A percentile compares a stretch with the other conserved stretches of the same genome.
Conservation (phyloP, 805 yeast genomes). For the Tetrapisispora pingtungensis region DNA sequence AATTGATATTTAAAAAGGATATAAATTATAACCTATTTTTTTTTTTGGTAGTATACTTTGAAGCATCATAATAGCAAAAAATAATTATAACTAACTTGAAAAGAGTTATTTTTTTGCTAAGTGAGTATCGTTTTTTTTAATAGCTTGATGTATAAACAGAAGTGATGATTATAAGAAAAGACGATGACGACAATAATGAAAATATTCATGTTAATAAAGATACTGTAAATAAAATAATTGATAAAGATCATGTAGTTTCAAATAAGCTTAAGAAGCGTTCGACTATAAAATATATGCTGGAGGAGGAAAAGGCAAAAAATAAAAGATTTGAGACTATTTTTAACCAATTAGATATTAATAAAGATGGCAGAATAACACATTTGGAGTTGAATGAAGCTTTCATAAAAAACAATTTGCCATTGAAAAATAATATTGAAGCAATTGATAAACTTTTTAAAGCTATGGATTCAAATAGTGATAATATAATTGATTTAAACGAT, state of each 20-base stretch:
- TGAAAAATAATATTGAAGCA: constrained; percentile 50
- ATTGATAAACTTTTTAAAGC: constrained; percentile 46
- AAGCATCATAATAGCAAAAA: too few relatives aligned
- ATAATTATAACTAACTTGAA: too few relatives aligned
- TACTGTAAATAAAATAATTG: neutral
- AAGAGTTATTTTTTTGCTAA: too few relatives aligned
- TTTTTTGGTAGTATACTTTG: too few relatives aligned
- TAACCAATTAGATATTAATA: constrained; percentile 34
- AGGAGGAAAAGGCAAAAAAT: constrained; percentile 17
- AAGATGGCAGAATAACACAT: constrained; percentile 31
- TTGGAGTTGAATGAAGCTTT: constrained; percentile 33
- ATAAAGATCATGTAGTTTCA: neutral
- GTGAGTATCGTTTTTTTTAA: too few relatives aligned
- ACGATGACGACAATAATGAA: neutral
- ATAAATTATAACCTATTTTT: too few relatives aligned
- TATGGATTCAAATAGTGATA: constrained; percentile 49
- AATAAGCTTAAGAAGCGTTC: neutral
- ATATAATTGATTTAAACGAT: constrained; percentile 50
- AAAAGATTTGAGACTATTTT: constrained; percentile 35
- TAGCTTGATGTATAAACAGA: neutral
- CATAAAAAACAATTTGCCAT: constrained; percentile 48
- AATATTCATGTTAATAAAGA: neutral
- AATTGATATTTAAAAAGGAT: too few relatives aligned
- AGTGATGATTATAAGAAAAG: neutral
- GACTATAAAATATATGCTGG: neutral